These are phyloP conservation scores for Aspergillus clavatus DNA, from an alignment of 2,329 filamentous ascomycete species.

Conservation along the genomic window DNA sequence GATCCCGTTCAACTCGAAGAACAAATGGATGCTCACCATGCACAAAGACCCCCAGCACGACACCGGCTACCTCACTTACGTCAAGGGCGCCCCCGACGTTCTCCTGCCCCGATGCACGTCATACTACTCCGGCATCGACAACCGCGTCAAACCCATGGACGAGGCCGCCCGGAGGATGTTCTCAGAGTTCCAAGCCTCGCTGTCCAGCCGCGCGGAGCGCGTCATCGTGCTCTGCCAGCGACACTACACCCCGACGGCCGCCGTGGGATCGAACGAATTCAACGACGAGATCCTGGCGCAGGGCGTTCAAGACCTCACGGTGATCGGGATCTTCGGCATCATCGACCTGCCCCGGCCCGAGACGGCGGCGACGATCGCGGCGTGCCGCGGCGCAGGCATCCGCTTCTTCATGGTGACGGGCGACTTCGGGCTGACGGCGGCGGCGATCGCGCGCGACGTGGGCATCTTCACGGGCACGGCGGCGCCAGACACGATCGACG, in stretches of 20 bases:
- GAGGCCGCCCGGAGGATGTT: constrained; percentile 45
- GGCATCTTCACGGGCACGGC: constrained; percentile 40
- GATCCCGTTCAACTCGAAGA: constrained; percentile 75
- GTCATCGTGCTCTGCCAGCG: constrained; percentile 65
- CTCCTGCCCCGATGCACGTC: constrained; percentile 60
- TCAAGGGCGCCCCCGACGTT: constrained; percentile 75
- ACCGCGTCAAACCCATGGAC: constrained; percentile 51
- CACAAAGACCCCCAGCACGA: constrained; percentile 31
- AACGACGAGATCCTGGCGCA: constrained; percentile 46
- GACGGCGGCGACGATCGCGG: constrained; percentile 31
- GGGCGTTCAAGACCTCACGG: constrained; percentile 42
- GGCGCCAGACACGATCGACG: constrained; percentile 52
- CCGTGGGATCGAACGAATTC: constrained; percentile 47
- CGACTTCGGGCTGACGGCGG: constrained; percentile 39
- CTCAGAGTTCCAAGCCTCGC: constrained; percentile 60
- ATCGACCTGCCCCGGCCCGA: constrained; percentile 39
- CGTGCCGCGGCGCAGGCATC: constrained; percentile 34
- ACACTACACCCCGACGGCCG: constrained; percentile 41
- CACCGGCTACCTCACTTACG: constrained; percentile 38
- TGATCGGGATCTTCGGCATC: constrained; percentile 51
- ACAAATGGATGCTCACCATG: constrained; percentile 73
- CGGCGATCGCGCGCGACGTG: constrained; percentile 40
- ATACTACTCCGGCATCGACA: constrained; percentile 54
- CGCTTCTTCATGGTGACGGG: constrained; percentile 44
- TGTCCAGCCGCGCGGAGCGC: constrained; percentile 66